Evolutionary conservation across 345 rosid genomes (phyloP).

Genomic region (Orychophragmus violaceus): DNA sequence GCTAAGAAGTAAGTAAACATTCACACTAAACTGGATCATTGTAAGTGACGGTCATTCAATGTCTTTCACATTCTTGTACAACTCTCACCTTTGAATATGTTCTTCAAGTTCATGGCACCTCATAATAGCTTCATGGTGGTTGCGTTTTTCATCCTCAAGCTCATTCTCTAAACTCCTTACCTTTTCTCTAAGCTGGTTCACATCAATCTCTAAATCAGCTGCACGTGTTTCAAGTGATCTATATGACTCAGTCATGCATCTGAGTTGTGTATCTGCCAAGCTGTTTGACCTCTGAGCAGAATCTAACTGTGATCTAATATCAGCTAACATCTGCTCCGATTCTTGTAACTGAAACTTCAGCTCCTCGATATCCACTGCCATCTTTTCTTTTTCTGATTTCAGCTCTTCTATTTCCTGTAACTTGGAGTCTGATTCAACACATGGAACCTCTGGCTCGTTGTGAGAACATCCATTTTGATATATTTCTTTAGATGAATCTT

Average conservation of each 20-base stretch:
- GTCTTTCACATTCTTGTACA: background rate
- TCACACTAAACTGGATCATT: background rate
- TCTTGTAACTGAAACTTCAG: constrained; percentile 57
- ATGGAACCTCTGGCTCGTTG: constrained; percentile 67
- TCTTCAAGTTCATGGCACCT: constrained; percentile 77
- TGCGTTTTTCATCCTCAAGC: constrained; percentile 57
- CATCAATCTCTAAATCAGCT: constrained; percentile 60
- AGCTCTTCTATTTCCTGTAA: constrained; percentile 57
- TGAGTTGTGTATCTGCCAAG: constrained; percentile 85
- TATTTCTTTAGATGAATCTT: constrained; percentile 43
- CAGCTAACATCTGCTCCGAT: constrained; percentile 70
- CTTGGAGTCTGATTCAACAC: constrained; percentile 38
- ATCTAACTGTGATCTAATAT: constrained; percentile 59
- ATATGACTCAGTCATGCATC: constrained; percentile 96
- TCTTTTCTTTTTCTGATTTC: constrained; percentile 67
- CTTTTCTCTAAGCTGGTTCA: constrained; percentile 55
- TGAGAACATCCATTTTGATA: constrained; percentile 50
- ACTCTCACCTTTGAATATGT: constrained; percentile 50
- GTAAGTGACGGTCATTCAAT: background rate
- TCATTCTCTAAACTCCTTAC: constrained; percentile 46
- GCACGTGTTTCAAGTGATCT: constrained; percentile 80
- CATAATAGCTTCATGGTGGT: constrained; percentile 47
- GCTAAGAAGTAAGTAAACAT: background rate
- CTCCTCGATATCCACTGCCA: constrained; percentile 51
- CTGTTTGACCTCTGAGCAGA: constrained; percentile 65